Conservation (phyloP, 2,329 filamentous ascomycete genomes). For the Cytospora chrysosperma region DNA sequence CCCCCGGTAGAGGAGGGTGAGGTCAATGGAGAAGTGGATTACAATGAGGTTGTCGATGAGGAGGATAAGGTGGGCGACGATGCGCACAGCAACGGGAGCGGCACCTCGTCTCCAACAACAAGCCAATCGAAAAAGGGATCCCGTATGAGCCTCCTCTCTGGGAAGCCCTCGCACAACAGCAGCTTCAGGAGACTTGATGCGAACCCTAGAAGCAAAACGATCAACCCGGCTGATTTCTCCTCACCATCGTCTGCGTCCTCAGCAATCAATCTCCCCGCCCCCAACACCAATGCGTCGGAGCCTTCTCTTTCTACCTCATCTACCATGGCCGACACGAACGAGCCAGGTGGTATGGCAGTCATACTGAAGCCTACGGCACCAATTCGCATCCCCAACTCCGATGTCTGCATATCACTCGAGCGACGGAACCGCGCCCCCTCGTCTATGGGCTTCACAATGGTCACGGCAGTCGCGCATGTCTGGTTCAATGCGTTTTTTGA, state of each 20-base stretch:
- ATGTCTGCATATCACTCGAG: slow-evolving; percentile 89
- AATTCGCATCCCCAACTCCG: slow-evolving; percentile 73
- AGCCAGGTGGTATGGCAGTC: slow-evolving; percentile 67
- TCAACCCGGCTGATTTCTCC: slow-evolving; percentile 27
- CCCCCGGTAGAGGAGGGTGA: slow-evolving; percentile 34
- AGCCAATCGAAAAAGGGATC: slow-evolving; percentile 27
- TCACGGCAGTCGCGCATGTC: slow-evolving; percentile 88
- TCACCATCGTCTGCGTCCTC: slow-evolving; percentile 13
- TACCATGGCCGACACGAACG: slow-evolving; percentile 38
- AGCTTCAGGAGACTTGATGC: slow-evolving; percentile 23
- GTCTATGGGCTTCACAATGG: slow-evolving; percentile 80
- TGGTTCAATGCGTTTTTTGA: slow-evolving; percentile 98
- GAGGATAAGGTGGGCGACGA: slow-evolving; percentile 12
- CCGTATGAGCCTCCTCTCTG: slow-evolving; percentile 20
- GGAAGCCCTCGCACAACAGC: slow-evolving; percentile 5
- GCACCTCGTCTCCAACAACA: slow-evolving; percentile 28
- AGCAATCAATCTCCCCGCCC: slow-evolving; percentile 20
- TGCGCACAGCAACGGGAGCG: slow-evolving; percentile 5
- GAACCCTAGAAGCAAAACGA: slow-evolving; percentile 32
- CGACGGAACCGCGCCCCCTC: slow-evolving; percentile 76
- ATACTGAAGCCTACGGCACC: slow-evolving; percentile 72
- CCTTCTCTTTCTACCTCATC: slow-evolving; percentile 9
- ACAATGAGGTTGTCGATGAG: slow-evolving; percentile 18
- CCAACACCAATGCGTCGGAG: slow-evolving; percentile 16
- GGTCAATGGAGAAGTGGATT: slow-evolving; percentile 36